Evolutionary conservation across 2,329 filamentous ascomycete species (phyloP).

Genomic region (Ophiostoma perfectum): DNA sequence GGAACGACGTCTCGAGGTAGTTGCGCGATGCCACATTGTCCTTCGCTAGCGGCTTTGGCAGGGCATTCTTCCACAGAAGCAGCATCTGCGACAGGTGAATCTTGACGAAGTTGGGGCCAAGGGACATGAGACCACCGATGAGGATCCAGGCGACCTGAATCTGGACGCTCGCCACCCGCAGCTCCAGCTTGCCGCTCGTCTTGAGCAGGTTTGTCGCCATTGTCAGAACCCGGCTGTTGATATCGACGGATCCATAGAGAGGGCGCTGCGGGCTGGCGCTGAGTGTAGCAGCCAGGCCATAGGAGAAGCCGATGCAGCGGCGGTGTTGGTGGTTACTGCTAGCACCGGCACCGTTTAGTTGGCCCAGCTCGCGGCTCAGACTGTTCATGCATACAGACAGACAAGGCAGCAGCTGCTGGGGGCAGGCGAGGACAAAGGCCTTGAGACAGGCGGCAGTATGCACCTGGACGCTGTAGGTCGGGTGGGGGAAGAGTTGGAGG

Average conservation of each 20-base stretch:
- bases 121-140: slow-evolving; percentile 91
- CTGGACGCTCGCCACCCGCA: slow-evolving; percentile 86
- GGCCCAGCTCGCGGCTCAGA: slow-evolving; percentile 75
- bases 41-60: slow-evolving; percentile 89
- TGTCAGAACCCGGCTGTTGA: slow-evolving; percentile 84
- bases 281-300: slow-evolving; percentile 83
- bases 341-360: slow-evolving; percentile 68
- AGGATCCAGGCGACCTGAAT: slow-evolving; percentile 97
- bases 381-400: slow-evolving; percentile 97
- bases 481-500: slow-evolving; percentile 85
- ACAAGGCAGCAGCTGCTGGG: slow-evolving; percentile 83
- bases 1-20: slow-evolving; percentile 81
- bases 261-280: slow-evolving; percentile 85
- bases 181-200: slow-evolving; percentile 82
- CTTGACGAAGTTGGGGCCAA: slow-evolving; percentile 97
- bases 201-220: slow-evolving; percentile 91
- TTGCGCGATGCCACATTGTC: slow-evolving; percentile 82
- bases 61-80: slow-evolving; percentile 91
- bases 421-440: slow-evolving; percentile 81
- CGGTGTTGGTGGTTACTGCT: slow-evolving; percentile 53
- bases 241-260: slow-evolving; percentile 89
- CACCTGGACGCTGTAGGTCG: slow-evolving; percentile 93
- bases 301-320: slow-evolving; percentile 82
- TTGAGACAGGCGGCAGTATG: slow-evolving; percentile 82
- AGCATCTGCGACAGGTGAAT: slow-evolving; percentile 93